A percentile compares a stretch with the other conserved stretches of the same genome.
Evolutionary conservation across 208 protist genomes (phyloP).

Genomic region (Naegleria gruberi): DNA sequence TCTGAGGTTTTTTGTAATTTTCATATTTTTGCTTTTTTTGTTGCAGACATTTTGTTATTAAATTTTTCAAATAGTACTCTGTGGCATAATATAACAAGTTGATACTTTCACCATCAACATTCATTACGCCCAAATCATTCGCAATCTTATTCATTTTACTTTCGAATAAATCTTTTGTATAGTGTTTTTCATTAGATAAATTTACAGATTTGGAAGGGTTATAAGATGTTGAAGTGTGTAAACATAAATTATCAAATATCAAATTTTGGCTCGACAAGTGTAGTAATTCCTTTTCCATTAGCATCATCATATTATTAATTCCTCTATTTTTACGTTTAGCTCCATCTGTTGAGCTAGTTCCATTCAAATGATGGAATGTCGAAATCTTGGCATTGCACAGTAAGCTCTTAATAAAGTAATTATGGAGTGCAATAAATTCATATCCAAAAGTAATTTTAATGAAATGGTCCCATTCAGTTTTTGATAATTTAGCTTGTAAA

Average conservation of each 20-base stretch:
- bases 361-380: neutral
- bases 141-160: neutral
- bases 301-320: neutral
- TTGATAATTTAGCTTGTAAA: conserved; percentile 1
- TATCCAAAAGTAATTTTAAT: conserved; percentile 4
- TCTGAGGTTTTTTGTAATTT: neutral
- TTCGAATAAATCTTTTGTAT: neutral
- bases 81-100: neutral
- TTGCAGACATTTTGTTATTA: neutral
- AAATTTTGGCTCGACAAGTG: neutral
- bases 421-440: neutral
- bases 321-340: neutral
- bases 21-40: neutral
- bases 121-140: neutral
- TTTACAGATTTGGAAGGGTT: neutral
- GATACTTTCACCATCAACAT: neutral
- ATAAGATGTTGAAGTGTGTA: neutral
- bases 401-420: neutral
- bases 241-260: neutral
- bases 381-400: neutral
- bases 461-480: neutral
- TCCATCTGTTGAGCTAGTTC: neutral
- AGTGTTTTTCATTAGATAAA: neutral
- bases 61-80: neutral
- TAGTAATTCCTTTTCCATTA: neutral